Base-by-base conservation (phyloP, 2,329 filamentous ascomycete species). In the Calonectria ilicicola region DNA sequence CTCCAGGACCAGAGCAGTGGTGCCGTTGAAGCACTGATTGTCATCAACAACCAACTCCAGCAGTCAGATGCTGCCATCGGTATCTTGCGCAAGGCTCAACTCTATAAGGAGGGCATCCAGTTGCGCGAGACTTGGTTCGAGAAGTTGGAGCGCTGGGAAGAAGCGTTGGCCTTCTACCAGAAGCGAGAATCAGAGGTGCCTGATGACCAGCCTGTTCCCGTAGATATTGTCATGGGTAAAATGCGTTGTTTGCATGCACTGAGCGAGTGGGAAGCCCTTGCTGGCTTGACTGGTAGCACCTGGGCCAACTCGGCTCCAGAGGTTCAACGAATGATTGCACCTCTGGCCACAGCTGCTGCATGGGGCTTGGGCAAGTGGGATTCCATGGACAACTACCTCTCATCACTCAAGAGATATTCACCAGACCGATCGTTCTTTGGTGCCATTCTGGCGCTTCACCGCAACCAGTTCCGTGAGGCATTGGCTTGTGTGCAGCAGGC, bases 81-180 rank as follows among this genome's bases (percentile, higher is more conserved):
- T 84, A 99, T 99, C 73, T 88, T 99, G 70, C 93, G 97, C 64
- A 98, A 98, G 85, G 97, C 97, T 10, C 97, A 99, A 83, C 91
- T 95, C 51, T 99, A 98, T 83, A 94, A 95, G 78, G 97, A 99
- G 80, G 91, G 91, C 17, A 98, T 99, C 35, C 95, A 98, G 81
- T 89, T 99, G 63, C 95, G 98, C 72, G 97, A 99, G 85, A 98
- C 96, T 0, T 99, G 97, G 97, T 99, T 98, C 77, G 97, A 99
- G 84, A 98, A 98, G 86, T 87, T 99, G 60, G 95, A 98, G 83
- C 92, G 97, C 72, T 99, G 97, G 97, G 97, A 99, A 76, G 97
- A 99, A 84, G 97, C 97, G 3, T 87, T 99, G 69, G 92, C 93
- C 56, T 97, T 97, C 60, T 98, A 98, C 81, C 94, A 97, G 79